Evolutionary conservation across 2,329 filamentous ascomycete species (phyloP).

Genomic region (Teratosphaeria pseudoeucalypti): DNA sequence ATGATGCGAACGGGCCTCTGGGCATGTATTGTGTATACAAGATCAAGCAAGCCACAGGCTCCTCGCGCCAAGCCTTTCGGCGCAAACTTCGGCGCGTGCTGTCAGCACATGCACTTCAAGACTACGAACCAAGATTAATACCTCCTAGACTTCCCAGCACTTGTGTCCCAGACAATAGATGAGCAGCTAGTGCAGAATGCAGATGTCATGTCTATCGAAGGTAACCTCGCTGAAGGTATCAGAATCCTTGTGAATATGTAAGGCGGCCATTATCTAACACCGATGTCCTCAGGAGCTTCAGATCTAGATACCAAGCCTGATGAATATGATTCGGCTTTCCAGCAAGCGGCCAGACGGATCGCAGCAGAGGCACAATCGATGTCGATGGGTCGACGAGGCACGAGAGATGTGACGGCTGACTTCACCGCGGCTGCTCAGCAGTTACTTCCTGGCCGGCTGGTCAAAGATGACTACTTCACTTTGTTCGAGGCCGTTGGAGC

Average conservation of each 20-base stretch:
- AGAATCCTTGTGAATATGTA: neutral
- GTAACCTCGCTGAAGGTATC: conserved; percentile 12
- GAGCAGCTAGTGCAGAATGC: neutral
- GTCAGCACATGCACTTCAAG: neutral
- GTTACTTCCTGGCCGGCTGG: conserved; percentile 66
- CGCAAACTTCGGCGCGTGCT: conserved; percentile 1
- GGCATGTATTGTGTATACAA: conserved; percentile 18
- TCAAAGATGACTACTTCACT: conserved; percentile 91
- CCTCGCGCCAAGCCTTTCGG: conserved; percentile 8
- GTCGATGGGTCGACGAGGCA: conserved; percentile 3
- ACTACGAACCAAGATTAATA: neutral
- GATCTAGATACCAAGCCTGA: neutral
- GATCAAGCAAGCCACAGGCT: neutral
- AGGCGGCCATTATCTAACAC: neutral
- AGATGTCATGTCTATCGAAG: conserved; percentile 9
- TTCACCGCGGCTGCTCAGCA: conserved; percentile 28
- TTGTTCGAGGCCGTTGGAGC: conserved; percentile 89
- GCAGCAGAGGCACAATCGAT: conserved; percentile 15
- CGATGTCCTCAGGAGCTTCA: neutral
- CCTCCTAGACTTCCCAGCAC: neutral
- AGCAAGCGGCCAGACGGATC: conserved; percentile 7
- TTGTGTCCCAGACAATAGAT: neutral
- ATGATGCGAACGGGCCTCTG: neutral
- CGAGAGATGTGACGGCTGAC: conserved; percentile 25
- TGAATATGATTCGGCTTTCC: neutral